Evolutionary conservation across 345 rosid species (phyloP).

Genomic region (Lepidium aucheri): DNA sequence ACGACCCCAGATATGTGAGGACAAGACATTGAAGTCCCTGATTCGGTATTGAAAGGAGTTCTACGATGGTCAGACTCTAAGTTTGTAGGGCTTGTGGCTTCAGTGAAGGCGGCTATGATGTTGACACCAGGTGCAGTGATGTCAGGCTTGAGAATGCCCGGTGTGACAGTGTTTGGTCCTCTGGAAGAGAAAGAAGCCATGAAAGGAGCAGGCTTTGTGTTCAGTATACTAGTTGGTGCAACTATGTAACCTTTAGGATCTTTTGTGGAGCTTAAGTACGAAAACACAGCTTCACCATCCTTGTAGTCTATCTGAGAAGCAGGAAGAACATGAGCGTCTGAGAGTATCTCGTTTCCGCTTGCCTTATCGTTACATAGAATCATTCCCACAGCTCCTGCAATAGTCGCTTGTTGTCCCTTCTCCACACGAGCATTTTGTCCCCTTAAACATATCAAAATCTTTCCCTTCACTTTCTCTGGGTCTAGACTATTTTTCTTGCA

Average conservation of each 20-base stretch:
- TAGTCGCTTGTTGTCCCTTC: constrained; percentile 38
- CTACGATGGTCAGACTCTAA: constrained; percentile 30
- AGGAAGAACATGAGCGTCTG: constrained; percentile 63
- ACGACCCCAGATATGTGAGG: constrained; percentile 51
- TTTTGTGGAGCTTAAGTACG: constrained; percentile 38
- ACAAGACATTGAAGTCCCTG: constrained; percentile 63
- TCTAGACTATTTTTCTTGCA: constrained; percentile 45
- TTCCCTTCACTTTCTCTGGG: constrained; percentile 49
- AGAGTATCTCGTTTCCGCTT: constrained; percentile 35
- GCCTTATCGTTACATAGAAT: constrained; percentile 52
- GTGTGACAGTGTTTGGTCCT: constrained; percentile 56
- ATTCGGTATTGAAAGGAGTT: constrained; percentile 26
- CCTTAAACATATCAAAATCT: constrained; percentile 53
- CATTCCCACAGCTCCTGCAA: constrained; percentile 63
- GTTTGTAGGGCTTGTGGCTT: constrained; percentile 32
- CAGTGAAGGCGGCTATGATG: constrained; percentile 49
- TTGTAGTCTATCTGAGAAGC: constrained; percentile 44
- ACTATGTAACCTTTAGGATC: constrained; percentile 41
- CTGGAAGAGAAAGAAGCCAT: constrained; percentile 54
- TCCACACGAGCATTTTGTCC: constrained; percentile 39
- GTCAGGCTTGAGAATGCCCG: constrained; percentile 74
- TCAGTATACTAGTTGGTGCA: constrained; percentile 10
- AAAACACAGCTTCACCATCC: constrained; percentile 40
- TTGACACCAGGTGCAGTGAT: constrained; percentile 79
- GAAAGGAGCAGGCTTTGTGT: constrained; percentile 50